phyloP scores from a whole-genome alignment of 768 basidiomycete genomes.

The Cystobasidiopsis lactophilus region DNA sequence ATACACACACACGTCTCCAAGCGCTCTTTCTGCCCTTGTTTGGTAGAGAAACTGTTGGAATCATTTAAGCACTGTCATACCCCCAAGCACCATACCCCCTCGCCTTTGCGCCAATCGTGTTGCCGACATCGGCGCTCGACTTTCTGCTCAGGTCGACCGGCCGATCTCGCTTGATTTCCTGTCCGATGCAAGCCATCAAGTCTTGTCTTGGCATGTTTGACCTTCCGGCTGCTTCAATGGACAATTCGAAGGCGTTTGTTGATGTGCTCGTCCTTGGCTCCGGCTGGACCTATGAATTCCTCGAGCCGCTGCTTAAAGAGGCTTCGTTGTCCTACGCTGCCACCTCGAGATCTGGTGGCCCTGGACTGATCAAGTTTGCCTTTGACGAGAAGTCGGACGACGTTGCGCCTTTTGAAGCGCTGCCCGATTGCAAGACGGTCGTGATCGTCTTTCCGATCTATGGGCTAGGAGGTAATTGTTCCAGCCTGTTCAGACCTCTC shows the following conservation, averaged over 20 bases:
- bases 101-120: too few relatives aligned
- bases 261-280: constrained; percentile 43
- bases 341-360: constrained; percentile 36
- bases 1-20: too few relatives aligned
- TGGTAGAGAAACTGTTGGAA: too few relatives aligned
- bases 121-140: too few relatives aligned
- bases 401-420: constrained; percentile 27
- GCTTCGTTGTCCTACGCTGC: constrained; percentile 31
- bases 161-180: too few relatives aligned
- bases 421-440: constrained; percentile 37
- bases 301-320: constrained; percentile 33
- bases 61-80: too few relatives aligned
- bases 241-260: constrained; percentile 17
- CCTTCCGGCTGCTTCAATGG: neutral
- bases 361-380: constrained; percentile 33
- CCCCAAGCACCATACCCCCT: too few relatives aligned
- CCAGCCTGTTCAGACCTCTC: neutral
- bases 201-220: constrained; percentile 1
- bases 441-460: constrained; percentile 27
- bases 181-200: neutral
- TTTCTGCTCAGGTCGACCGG: too few relatives aligned
- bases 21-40: too few relatives aligned
- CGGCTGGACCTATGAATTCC: constrained; percentile 44
- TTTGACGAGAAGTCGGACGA: constrained; percentile 36
- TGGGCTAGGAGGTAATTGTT: constrained; percentile 24